Conservation (phyloP, 805 yeast genomes). For the Aciculoconidium aculeatum region DNA sequence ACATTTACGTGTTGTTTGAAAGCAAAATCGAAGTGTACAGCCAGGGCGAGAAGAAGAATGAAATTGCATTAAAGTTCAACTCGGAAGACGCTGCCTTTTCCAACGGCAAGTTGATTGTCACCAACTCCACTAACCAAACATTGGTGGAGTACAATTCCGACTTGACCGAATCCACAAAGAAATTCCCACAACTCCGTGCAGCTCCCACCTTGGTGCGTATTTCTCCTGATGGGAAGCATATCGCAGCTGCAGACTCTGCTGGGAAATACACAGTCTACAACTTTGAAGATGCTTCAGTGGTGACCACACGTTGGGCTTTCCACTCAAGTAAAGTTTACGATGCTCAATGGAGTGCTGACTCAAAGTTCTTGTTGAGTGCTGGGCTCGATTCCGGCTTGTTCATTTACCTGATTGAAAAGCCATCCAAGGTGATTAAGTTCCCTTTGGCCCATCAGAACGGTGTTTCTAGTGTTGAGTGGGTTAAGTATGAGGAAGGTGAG, state of each 20-base stretch:
- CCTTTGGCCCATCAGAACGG: constrained; percentile 88
- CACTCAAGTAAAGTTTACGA: constrained; percentile 78
- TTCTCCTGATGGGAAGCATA: constrained; percentile 60
- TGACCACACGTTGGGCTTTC: constrained; percentile 93
- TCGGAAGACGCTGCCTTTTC: constrained; percentile 8
- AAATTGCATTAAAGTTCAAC: constrained; percentile 15
- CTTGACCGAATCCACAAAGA: constrained; percentile 43
- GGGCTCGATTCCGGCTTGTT: constrained; percentile 80
- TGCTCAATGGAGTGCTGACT: constrained; percentile 74
- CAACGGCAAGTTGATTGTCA: constrained; percentile 17
- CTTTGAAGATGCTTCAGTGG: constrained; percentile 44
- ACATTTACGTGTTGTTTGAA: constrained; percentile 27
- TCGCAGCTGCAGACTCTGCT: constrained; percentile 81
- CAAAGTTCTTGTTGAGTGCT: constrained; percentile 68
- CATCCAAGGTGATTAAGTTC: constrained; percentile 68
- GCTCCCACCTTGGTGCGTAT: constrained; percentile 58
- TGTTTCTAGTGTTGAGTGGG: constrained; percentile 71
- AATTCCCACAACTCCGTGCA: constrained; percentile 47
- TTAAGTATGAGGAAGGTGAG: constrained; percentile 24
- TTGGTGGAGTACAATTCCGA: constrained; percentile 21
- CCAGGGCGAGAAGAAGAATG: constrained; percentile 9
- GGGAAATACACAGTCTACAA: constrained; percentile 83
- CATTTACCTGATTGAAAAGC: constrained; percentile 72
- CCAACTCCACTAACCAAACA: constrained; percentile 25
- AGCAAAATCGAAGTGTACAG: constrained; percentile 21